Percentiles rank a stretch among this genome's conserved stretches.
phyloP scores from a whole-genome alignment of 768 basidiomycete species.

The Calvatia gigantea region DNA sequence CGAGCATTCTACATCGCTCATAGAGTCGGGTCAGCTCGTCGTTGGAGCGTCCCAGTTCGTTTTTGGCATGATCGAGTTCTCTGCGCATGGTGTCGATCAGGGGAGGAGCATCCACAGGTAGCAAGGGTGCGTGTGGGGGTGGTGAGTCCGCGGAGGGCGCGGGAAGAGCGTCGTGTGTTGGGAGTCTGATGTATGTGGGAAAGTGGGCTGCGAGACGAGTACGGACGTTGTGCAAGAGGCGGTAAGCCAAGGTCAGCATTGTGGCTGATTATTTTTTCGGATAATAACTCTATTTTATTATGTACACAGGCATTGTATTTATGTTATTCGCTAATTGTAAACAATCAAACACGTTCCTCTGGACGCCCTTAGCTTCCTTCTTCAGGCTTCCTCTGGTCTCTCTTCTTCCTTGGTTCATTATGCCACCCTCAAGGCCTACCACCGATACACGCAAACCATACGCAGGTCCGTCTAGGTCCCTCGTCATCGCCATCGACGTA shows the following conservation, averaged over 20 bases:
- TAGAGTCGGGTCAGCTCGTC: constrained; percentile 52
- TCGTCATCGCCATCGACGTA: constrained; percentile 78
- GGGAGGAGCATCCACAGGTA: constrained; percentile 37
- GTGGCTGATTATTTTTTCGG: background rate
- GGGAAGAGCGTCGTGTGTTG: background rate
- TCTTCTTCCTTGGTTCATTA: background rate
- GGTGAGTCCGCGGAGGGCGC: background rate
- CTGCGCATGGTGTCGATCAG: constrained; percentile 47
- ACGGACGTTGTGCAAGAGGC: constrained; percentile 41
- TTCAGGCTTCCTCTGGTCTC: background rate
- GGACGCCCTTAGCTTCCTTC: background rate
- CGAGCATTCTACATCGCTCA: constrained; percentile 61
- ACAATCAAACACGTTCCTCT: constrained; percentile 8
- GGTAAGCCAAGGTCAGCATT: constrained; percentile 3
- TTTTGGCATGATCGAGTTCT: constrained; percentile 53
- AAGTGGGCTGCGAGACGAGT: constrained; percentile 43
- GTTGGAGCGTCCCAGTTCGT: constrained; percentile 51
- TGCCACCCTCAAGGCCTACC: constrained; percentile 44
- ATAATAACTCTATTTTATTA: background rate
- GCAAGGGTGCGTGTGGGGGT: constrained; percentile 1
- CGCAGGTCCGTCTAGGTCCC: constrained; percentile 54
- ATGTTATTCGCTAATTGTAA: constrained; percentile 1
- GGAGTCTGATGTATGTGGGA: constrained; percentile 1
- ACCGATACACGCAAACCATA: constrained; percentile 74
- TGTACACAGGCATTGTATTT: background rate